Base-by-base conservation (phyloP, 352 stramenopile species). In the Globisporangium cylindrosporum region DNA sequence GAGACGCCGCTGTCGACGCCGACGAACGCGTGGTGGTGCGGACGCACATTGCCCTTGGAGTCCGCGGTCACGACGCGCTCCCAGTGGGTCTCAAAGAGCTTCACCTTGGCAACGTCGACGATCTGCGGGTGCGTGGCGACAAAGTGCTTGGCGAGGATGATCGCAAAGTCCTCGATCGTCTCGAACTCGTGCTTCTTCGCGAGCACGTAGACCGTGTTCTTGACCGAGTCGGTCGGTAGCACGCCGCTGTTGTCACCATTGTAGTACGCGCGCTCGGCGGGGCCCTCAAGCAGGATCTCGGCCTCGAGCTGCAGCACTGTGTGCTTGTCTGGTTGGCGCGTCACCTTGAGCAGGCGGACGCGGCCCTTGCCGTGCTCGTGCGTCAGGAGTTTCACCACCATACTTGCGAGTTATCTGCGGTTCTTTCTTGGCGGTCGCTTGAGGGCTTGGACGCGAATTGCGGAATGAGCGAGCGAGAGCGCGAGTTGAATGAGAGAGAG, bases 121-220 rank as follows among this genome's bases (percentile, higher is more conserved):
- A 97, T 84, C 32, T 78, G 74, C 51, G 91, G 80, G 73, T 97
- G 92, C 25, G 73, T 90, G 8, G 69, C 77, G 24, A 97, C 71
- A 64, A 97, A 97, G 81, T 97, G 91, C 73, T 90, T 93, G 64
- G 86, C 86, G 58, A 97, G 62, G 62, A 95, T 88, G 68, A 96
- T 71, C 49, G 74, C 88, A 78, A 97, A 97, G 62, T 95, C 86
- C 74, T 97, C 90, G 64, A 92, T 88, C 72, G 83, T 89, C 12
- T 82, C 84, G 68, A 96, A 95, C 73, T 92, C 81, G 74, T 93
- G 84, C 70, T 92, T 84, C 82, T 95, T 96, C 43, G 88, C 89
- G 46, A 97, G 58, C 65, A 91, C 84, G 73, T 95, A 96, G 32
- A 97, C 85, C 43, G 89, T 95, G 74, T 97, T 97, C 79, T 97